Base-by-base conservation (phyloP, 2,329 filamentous ascomycete genomes). In the Fusarium papillatum region DNA sequence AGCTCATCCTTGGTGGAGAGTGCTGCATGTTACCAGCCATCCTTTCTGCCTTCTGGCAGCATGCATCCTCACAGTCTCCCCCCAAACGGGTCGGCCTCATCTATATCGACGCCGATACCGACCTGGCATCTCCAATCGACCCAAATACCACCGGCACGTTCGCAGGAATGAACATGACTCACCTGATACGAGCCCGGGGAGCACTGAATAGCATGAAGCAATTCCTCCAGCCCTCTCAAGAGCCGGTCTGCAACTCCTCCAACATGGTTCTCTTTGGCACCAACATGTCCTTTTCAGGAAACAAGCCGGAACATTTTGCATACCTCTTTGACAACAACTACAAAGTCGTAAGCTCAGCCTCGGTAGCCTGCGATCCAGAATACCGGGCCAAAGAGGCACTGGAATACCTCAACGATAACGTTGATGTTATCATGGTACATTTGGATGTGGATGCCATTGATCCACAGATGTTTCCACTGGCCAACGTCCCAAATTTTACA, bases 71-170 rank as follows among this genome's bases (percentile, higher is more conserved):
- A 1, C 62, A 69, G 22, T 65, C 55, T 10, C 41, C 50, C 6
- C 24, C 67, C 1, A 36, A 64, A 8, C 73, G 69, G 1, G 64
- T 79, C 17, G 77, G 77, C 19, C 65, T 79, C 34, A 50, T 78
- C 68, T 79, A 79, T 3, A 79, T 79, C 31, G 77, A 79, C 17
- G 76, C 75, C 1, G 75, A 79, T 50, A 78, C 77, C 1, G 77
- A 78, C 1, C 62, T 79, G 29, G 60, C 67, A 4, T 79, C 76
- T 8, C 75, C 77, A 5, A 69, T 61, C 2, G 75, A 79, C 5
- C 29, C 68, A 13, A n/a, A 26, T 53, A 75, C 77, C 7, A 79
- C 57, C 7, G 73, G 75, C 1, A 73, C 69, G 4, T 78, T 78
- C 29, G 74, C 76, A 39, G 74, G 76, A 16, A 78, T 78, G 76